Conservation (phyloP, 495 filamentous ascomycete species). For the Aspergillus wentii region DNA sequence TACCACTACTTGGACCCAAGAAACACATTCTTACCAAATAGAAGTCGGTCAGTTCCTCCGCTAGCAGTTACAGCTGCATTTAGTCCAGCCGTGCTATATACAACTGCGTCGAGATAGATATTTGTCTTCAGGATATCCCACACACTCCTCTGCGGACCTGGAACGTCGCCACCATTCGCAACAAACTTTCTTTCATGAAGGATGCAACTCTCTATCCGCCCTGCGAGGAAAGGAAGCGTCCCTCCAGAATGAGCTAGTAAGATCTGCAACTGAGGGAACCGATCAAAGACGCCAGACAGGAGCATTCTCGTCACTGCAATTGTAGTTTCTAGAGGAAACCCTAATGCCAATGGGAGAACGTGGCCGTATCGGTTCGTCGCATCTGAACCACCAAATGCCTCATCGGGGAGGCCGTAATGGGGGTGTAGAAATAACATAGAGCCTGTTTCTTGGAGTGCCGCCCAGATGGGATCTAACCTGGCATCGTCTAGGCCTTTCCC, state of each 20-base stretch:
- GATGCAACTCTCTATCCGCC: constrained; percentile 84
- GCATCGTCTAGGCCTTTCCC: constrained; percentile 80
- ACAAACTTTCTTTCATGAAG: constrained; percentile 71
- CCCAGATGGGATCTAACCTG: constrained; percentile 62
- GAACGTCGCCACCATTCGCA: constrained; percentile 41
- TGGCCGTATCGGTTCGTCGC: constrained; percentile 68
- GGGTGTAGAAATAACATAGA: constrained; percentile 83
- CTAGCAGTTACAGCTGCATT: constrained; percentile 59
- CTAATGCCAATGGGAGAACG: constrained; percentile 79
- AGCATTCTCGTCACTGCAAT: constrained; percentile 88
- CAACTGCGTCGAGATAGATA: constrained; percentile 84
- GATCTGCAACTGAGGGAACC: constrained; percentile 63
- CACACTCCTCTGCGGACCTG: constrained; percentile 49
- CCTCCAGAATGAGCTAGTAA: constrained; percentile 87
- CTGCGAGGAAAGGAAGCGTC: constrained; percentile 83
- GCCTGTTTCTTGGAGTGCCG: constrained; percentile 56
- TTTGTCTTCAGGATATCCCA: constrained; percentile 85
- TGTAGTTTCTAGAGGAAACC: constrained; percentile 92
- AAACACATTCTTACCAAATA: constrained; percentile 64
- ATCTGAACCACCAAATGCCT: constrained; percentile 64
- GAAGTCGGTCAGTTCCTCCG: constrained; percentile 58
- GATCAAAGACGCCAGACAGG: constrained; percentile 78
- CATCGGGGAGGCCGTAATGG: constrained; percentile 80
- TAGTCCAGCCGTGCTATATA: constrained; percentile 70
- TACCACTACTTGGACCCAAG: not conserved